phyloP scores from a whole-genome alignment of 306 rosid genomes.

The Fragaria vesca region DNA sequence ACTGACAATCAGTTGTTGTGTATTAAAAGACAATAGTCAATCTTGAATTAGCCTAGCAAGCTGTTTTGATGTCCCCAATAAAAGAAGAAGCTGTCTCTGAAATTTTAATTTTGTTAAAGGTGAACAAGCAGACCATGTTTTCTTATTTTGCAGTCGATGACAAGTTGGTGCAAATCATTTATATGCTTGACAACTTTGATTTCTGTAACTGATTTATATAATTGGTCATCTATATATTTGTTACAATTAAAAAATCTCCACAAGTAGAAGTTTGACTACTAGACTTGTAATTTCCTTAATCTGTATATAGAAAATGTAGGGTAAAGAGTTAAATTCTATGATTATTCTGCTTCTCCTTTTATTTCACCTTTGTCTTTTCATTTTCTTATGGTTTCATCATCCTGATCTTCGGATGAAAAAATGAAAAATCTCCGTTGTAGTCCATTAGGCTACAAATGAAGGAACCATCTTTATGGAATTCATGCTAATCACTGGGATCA shows the following conservation, averaged over 20 bases:
- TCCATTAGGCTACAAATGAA: slow-evolving; percentile 10
- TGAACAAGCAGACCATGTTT: neutral
- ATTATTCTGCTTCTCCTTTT: neutral
- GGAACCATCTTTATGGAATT: slow-evolving; percentile 10
- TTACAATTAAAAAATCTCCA: neutral
- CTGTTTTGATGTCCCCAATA: neutral
- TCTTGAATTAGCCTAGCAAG: neutral
- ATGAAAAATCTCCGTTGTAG: neutral
- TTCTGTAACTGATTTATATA: neutral
- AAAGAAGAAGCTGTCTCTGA: neutral
- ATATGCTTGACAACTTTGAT: neutral
- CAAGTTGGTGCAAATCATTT: neutral
- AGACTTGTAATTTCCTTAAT: neutral
- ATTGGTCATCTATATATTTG: neutral
- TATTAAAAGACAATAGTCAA: neutral
- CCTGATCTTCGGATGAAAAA: neutral
- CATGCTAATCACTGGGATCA: slow-evolving; percentile 24
- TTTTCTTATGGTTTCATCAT: neutral
- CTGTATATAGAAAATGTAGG: neutral
- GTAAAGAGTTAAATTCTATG: neutral
- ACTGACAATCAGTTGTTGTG: neutral
- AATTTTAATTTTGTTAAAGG: neutral
- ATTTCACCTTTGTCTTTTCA: neutral
- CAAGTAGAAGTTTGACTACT: neutral
- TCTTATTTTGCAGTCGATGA: neutral